Evolutionary conservation across 2,329 filamentous ascomycete genomes (phyloP), one percentile per base, ranked within the genome.

Genomic region (Diaporthe velutina): DNA sequence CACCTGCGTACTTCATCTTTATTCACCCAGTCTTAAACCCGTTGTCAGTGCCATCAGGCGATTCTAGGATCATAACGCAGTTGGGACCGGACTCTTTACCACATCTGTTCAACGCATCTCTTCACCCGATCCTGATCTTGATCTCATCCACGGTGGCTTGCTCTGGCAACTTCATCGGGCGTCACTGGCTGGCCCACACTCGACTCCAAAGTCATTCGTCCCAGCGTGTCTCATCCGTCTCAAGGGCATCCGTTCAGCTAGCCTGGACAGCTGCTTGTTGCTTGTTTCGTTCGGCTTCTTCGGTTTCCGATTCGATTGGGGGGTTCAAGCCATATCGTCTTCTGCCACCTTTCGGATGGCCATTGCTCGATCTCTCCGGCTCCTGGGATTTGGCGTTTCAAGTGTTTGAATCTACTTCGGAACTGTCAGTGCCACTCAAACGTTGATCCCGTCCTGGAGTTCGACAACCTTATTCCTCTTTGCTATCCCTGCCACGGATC

Each of bases 401-500:
- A 81, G 79, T 79, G 83, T 84, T 84, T 84, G 81, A 82, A 83
- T 81, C 80, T 78, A 78, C 79, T 78, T 80, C 79, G 78, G 78
- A 79, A 80, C 78, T 78, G 81, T 83, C 81, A 82, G 81, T 83
- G 80, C 82, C 79, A 83, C 79, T 83, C 81, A 82, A 83, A 82
- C 81, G 81, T 82, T 81, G 82, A 84, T 85, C 83, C 80, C 79
- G 78, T 79, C 76, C 78, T 80, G 79, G 80, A 79, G 76, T 80
- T 79, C 79, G 78, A 79, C 80, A 77, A 79, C 80, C 79, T 76
- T 76, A 80, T 78, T 75, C 28, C 40, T 61, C 54, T 45, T 60
- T 64, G n/a, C n/a, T 52, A 73, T 74, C 61, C 70, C 61, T 76
- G 71, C 58, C 67, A 55, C 68, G 42, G 40, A 48, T 57, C 67